Evolutionary conservation across 1,139 yeast genomes (phyloP), one percentile per base, ranked within the genome.

Genomic region (Blastobotrys ciferrii): DNA sequence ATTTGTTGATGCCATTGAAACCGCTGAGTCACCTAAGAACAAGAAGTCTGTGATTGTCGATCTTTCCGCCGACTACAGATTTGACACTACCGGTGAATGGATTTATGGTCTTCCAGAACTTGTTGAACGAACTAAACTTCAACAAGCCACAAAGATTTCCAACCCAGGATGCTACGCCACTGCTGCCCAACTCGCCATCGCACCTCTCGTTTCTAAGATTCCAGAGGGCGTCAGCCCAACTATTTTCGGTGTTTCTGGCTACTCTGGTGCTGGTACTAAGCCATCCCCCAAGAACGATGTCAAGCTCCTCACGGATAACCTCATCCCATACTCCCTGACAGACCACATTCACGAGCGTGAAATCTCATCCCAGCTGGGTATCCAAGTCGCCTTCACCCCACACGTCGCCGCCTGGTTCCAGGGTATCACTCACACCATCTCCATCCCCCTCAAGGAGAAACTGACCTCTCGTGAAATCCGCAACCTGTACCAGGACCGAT

Each of bases 361-460:
- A 71, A 85, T 94, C 57, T 85, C 96, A 41, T 67, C 76, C 30
- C 94, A 85, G 61, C 75, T 92, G 53, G 95, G 94, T 4, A 70
- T 74, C 44, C 80, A 81, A 35, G 91, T 92, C 48, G 92, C 96
- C 2, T 92, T 92, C 68, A 82, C 87, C 59, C 98, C 99, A 19
- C 98, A 92, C 64, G 98, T 92, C 51, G 98, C 97, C 2, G 95
- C 87, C 68, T 92, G 98, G 98, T 92, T 94, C 81, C 98, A 92
- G 72, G 98, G 99, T 59, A 92, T 92, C 59, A 77, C 96, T 1
- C 87, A 86, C 64, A 92, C 99, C 20, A 84, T 92, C 53, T 83
- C 88, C 47, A 87, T 92, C 53, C 98, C 98, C 47, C 78, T 92
- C 63, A 82, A 81, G 62, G 76, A 78, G 52, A 78, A 83, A 42